Percentiles rank a stretch among this genome's conserved stretches.
Conservation (phyloP, 805 yeast species). For the Zygosaccharomyces pseudorouxii region DNA sequence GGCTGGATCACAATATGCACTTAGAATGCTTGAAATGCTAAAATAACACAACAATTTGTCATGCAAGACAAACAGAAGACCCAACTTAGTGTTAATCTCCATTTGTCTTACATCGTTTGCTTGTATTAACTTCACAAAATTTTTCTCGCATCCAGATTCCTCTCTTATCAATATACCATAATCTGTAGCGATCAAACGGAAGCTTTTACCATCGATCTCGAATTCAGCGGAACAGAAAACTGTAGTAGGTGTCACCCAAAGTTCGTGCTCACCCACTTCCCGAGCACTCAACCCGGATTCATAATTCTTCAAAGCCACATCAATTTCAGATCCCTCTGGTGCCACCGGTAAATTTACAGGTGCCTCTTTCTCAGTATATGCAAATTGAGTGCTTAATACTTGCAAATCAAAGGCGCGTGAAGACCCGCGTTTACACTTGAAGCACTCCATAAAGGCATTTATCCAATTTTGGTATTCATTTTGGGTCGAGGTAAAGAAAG, state of each 20-base stretch:
- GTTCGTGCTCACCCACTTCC: constrained; percentile 20
- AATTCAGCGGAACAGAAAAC: constrained; percentile 46
- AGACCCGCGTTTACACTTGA: constrained; percentile 37
- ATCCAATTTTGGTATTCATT: constrained; percentile 60
- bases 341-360: constrained; percentile 50
- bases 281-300: constrained; percentile 19
- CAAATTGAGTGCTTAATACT: constrained; percentile 57
- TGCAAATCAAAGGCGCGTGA: constrained; percentile 52
- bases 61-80: constrained; percentile 54
- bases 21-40: constrained; percentile 55
- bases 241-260: constrained; percentile 33
- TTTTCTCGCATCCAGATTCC: constrained; percentile 8
- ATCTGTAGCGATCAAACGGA: constrained; percentile 54
- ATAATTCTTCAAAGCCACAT: constrained; percentile 36
- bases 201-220: constrained; percentile 41
- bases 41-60: constrained; percentile 58
- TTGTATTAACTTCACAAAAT: constrained; percentile 26
- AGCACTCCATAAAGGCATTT: constrained; percentile 45
- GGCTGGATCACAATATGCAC: constrained; percentile 47
- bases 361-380: constrained; percentile 52
- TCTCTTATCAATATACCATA: constrained; percentile 55
- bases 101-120: constrained; percentile 52
- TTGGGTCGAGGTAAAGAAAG: constrained; percentile 44
- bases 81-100: constrained; percentile 44
- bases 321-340: constrained; percentile 49